phyloP scores from a whole-genome alignment of 352 stramenopile species.

The Pythium vanterpoolii region DNA sequence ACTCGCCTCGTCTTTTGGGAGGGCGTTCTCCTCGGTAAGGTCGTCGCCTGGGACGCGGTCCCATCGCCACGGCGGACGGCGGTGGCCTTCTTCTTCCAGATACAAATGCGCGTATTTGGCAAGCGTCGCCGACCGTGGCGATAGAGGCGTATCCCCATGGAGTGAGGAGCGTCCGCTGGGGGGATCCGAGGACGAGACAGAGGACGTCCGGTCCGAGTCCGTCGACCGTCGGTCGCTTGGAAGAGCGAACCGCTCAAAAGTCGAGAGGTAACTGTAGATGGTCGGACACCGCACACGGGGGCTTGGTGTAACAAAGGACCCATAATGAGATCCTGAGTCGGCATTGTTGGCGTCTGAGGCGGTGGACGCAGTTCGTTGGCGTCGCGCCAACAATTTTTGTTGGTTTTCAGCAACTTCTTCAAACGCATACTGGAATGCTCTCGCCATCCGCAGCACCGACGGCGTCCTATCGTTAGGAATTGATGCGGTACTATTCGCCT shows the following conservation, averaged over 20 bases:
- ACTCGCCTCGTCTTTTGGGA: background rate
- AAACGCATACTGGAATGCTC: constrained; percentile 58
- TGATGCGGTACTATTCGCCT: background rate
- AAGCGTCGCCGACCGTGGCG: constrained; percentile 62
- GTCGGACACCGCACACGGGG: constrained; percentile 50
- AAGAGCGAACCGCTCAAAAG: constrained; percentile 51
- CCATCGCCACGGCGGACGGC: constrained; percentile 57
- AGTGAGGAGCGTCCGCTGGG: constrained; percentile 19
- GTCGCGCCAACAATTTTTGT: constrained; percentile 23
- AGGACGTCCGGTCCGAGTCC: background rate
- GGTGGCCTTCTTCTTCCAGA: constrained; percentile 52
- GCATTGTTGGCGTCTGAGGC: too few relatives aligned
- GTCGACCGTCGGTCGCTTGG: constrained; percentile 1
- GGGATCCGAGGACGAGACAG: constrained; percentile 3
- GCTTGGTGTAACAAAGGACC: background rate
- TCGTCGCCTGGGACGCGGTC: constrained; percentile 42
- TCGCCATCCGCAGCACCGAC: constrained; percentile 45
- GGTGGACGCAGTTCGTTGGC: background rate
- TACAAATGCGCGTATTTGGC: constrained; percentile 82
- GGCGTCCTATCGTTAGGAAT: constrained; percentile 4
- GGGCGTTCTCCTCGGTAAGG: constrained; percentile 9
- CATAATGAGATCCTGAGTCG: background rate
- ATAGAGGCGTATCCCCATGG: constrained; percentile 23
- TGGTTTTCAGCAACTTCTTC: constrained; percentile 69
- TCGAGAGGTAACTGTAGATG: constrained; percentile 73